Conservation (phyloP, 208 protist genomes). For the Borovskyia barvae region DNA sequence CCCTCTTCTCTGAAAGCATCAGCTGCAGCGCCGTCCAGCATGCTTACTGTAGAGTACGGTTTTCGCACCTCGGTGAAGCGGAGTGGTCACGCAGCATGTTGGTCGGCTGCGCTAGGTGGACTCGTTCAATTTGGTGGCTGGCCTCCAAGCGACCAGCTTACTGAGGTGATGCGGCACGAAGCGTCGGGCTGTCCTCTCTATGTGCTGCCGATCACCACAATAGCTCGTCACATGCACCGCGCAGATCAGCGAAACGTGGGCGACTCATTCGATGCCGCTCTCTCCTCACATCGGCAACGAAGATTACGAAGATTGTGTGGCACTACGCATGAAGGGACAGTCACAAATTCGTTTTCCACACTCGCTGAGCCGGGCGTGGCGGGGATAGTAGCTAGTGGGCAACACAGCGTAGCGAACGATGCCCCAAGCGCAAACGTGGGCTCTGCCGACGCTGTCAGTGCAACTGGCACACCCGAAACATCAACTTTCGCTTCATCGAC, state of each 20-base stretch:
- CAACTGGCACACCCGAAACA: too few relatives aligned
- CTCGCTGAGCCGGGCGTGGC: too few relatives aligned
- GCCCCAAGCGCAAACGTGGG: too few relatives aligned
- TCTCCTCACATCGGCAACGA: conserved; percentile 6
- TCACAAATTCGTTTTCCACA: neutral
- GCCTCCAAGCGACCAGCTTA: conserved; percentile 36
- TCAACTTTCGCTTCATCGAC: neutral
- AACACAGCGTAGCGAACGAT: too few relatives aligned
- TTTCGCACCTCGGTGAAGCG: conserved; percentile 36
- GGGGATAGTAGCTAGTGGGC: neutral
- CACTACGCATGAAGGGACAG: neutral
- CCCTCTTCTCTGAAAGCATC: too few relatives aligned
- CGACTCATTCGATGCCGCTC: conserved; percentile 1
- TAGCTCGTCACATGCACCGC: conserved; percentile 27
- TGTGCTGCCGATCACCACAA: conserved; percentile 20
- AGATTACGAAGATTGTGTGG: conserved; percentile 5
- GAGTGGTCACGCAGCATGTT: conserved; percentile 48
- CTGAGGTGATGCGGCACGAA: conserved; percentile 33
- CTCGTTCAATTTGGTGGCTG: conserved; percentile 60
- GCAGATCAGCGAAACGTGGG: conserved; percentile 25
- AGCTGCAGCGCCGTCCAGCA: too few relatives aligned
- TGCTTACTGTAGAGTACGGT: conserved; percentile 37
- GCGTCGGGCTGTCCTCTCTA: conserved; percentile 37
- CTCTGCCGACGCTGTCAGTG: neutral
- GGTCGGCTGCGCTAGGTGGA: conserved; percentile 30